Base-by-base conservation (phyloP, 2,329 filamentous ascomycete species). In the Pleoardoris graminearum region DNA sequence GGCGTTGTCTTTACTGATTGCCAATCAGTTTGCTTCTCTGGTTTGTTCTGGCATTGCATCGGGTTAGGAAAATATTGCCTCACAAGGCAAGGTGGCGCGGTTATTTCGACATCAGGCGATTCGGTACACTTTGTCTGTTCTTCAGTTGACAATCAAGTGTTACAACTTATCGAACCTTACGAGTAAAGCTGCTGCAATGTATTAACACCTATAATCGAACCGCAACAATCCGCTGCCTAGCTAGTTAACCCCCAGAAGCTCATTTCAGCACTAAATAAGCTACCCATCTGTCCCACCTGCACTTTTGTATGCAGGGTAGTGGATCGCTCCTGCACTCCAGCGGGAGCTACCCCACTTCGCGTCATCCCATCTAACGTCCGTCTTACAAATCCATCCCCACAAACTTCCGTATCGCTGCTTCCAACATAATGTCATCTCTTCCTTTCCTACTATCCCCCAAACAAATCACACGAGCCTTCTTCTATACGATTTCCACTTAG, bases 341-440 rank as follows among this genome's bases (percentile, higher is more conserved):
- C 44, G 44, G 38, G 30, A 43, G 48, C 48, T 50, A 50, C 38
- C 48, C 48, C 48, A 43, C 48, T 21, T 37, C 25, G 33, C 44
- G 44, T 47, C 44, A 47, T 47, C 6, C 16, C 44, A 27, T 27
- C 19, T 21, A 4, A 38, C 44, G 16, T 44, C 25, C 25, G 25
- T 22, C 29, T 44, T 44, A 32, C 41, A 44, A 47, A 47, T 25
- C 4, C 10, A n/a, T n/a, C 3, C 11, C 17, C 43, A 21, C 21
- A 14, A 14, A 35, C 11, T 10, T 19, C 22, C 21, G 30, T 29
- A 36, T 19, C 39, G 27, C n/a, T 21, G 16, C n/a, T 43, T 43
- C 16, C 17, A 7, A 22, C 32, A 25, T 43, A 7, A 35, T 5
- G 22, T 14, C 6, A 23, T 21, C 37, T 41, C 21, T 16, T 25